A percentile compares a stretch with the other conserved stretches of the same genome.
Conservation (phyloP, 345 rosid genomes). For the Kernera saxatilis region DNA sequence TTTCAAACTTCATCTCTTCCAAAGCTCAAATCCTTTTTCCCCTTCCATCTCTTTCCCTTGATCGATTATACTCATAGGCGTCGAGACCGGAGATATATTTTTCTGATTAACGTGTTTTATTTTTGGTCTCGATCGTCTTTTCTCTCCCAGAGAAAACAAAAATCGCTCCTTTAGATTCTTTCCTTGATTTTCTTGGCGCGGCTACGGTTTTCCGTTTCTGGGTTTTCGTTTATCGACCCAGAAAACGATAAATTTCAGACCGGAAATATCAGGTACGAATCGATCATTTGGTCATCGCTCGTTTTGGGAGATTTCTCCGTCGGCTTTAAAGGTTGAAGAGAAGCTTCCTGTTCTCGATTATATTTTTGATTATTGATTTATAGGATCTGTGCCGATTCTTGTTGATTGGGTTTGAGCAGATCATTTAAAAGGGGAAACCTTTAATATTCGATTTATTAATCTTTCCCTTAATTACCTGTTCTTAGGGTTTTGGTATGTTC, state of each 20-base stretch:
- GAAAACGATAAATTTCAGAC: neutral
- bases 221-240: slow-evolving; percentile 29
- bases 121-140: neutral
- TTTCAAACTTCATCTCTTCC: slow-evolving; percentile 17
- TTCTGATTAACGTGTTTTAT: neutral
- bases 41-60: neutral
- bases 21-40: slow-evolving; percentile 6
- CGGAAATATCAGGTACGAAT: slow-evolving; percentile 31
- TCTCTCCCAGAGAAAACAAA: neutral
- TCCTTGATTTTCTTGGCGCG: slow-evolving; percentile 28
- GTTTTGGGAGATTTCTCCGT: neutral
- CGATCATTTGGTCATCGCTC: slow-evolving; percentile 18
- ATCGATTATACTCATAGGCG: neutral
- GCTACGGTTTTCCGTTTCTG: slow-evolving; percentile 30
- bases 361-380: slow-evolving; percentile 28
- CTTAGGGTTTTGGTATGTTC: slow-evolving; percentile 12
- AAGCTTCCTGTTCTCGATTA: slow-evolving; percentile 13
- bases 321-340: slow-evolving; percentile 9
- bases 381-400: slow-evolving; percentile 11
- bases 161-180: slow-evolving; percentile 11
- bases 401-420: neutral
- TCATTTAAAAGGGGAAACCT: neutral
- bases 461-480: neutral
- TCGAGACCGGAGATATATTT: neutral
- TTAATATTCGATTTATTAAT: neutral